Evolutionary conservation across 2,329 filamentous ascomycete genomes (phyloP).

Genomic region (Stachybotrys chartarum): DNA sequence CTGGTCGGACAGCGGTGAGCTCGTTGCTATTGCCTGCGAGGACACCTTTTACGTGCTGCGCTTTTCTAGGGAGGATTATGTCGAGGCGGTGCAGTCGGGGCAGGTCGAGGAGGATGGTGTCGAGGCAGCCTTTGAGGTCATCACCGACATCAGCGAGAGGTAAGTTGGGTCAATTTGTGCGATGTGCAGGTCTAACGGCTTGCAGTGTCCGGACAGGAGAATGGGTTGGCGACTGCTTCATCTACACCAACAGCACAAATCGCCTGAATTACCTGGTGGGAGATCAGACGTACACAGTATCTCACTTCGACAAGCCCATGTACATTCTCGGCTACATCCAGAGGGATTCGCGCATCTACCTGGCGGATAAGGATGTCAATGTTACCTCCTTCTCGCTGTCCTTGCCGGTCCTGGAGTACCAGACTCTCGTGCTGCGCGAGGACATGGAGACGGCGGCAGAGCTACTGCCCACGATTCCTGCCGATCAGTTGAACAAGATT

Average conservation of each 20-base stretch:
- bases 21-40: conserved; percentile 87
- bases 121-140: conserved; percentile 91
- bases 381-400: conserved; percentile 88
- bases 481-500: conserved; percentile 97
- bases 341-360: conserved; percentile 88
- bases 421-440: conserved; percentile 87
- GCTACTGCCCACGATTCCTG: conserved; percentile 73
- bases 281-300: conserved; percentile 95
- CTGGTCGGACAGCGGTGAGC: conserved; percentile 95
- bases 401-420: conserved; percentile 89
- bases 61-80: conserved; percentile 83
- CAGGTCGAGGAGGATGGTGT: conserved; percentile 86
- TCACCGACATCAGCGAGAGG: conserved; percentile 92
- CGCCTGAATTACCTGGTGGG: conserved; percentile 96
- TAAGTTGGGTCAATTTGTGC: conserved; percentile 25
- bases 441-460: conserved; percentile 90
- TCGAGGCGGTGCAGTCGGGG: conserved; percentile 74
- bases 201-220: conserved; percentile 80
- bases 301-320: conserved; percentile 92
- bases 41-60: conserved; percentile 92
- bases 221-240: conserved; percentile 98
- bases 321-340: conserved; percentile 95
- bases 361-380: conserved; percentile 91
- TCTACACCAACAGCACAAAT: conserved; percentile 96
- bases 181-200: not conserved